Base-by-base conservation (phyloP, 129 eudicot genomes). In the Smallanthus sonchifolius region DNA sequence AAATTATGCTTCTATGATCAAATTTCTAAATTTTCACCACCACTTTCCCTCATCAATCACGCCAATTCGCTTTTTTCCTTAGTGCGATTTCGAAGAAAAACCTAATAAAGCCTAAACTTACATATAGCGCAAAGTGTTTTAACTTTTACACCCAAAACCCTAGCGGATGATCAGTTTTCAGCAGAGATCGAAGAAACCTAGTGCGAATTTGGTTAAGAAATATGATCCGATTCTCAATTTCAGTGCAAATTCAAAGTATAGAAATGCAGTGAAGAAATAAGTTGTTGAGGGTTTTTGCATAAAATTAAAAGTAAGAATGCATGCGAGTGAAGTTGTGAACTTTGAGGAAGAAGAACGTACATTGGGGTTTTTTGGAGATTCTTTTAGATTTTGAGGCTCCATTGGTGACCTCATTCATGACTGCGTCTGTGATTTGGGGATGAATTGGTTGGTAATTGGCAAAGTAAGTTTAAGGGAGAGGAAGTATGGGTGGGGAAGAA, bases 351-450 rank as follows among this genome's bases (percentile, higher is more conserved):
- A 9, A 6, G 13, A 16, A 76, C 40, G 39, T 83, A 90, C 96
- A 90, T 65, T 79, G 70, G 70, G 88, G 96, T 82, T 81, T 85
- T 70, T 69, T 85, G 72, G 90, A 85, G 14, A 38, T 47, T 48
- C 55, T 79, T 72, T 72, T 82, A 69, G 87, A 16, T 69, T 84
- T 70, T 6, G 86, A 74, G 35, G 74, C 69, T 73, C 82, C 88
- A 68, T 80, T 80, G 72, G 47, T 10, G 69, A n/a, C 68, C 32
- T 34, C 68, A 57, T 48, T 73, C 69, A 77, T 80, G 75, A 0
- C 72, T 75, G 79, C 65, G 65, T 36, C 4, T 65, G 72, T 75
- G 57, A 77, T 77, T 77, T 68, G 81, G 75, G 75, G 81, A 3
- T 42, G 69, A 77, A 17, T 70, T 24, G 37, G 61, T 67, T 75